These are phyloP conservation scores for Aspergillus novofumigatus DNA, from an alignment of 2,329 filamentous ascomycete genomes.

Conservation along the genomic window DNA sequence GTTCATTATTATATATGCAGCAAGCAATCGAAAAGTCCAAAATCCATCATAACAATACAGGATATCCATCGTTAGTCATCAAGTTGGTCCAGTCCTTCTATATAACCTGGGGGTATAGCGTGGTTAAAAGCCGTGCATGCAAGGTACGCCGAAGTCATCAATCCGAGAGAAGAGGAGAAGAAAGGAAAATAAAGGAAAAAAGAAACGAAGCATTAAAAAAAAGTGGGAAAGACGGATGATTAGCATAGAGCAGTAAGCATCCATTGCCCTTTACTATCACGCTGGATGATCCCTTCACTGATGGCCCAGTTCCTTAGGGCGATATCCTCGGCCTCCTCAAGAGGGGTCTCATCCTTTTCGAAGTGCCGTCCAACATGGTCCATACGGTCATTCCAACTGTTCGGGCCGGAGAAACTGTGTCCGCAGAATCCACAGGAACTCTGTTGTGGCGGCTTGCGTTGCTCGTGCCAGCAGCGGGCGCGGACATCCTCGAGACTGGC, in stretches of 20 bases:
- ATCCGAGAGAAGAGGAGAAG: neutral
- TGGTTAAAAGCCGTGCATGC: neutral
- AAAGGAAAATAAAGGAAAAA: conserved; percentile 23
- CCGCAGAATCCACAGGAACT: conserved; percentile 62
- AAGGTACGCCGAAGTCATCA: neutral
- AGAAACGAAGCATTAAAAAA: neutral
- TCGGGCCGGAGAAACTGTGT: conserved; percentile 55
- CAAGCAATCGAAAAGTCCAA: neutral
- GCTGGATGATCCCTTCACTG: conserved; percentile 28
- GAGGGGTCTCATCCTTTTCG: conserved; percentile 51
- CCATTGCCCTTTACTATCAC: conserved; percentile 16
- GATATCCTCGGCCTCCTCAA: conserved; percentile 38
- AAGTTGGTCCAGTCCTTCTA: neutral
- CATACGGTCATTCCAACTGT: conserved; percentile 76
- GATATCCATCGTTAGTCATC: neutral
- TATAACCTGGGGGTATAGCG: neutral
- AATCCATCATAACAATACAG: neutral
- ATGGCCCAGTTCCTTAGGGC: conserved; percentile 39
- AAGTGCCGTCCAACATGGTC: conserved; percentile 83
- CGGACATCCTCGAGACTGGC: conserved; percentile 55
- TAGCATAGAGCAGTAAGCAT: conserved; percentile 16
- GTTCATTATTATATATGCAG: neutral
- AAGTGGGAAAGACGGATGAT: neutral
- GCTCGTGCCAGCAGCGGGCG: conserved; percentile 54
- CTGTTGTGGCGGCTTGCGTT: conserved; percentile 58